Base-by-base conservation (phyloP, 306 rosid species). In the Glycyrrhiza uralensis region DNA sequence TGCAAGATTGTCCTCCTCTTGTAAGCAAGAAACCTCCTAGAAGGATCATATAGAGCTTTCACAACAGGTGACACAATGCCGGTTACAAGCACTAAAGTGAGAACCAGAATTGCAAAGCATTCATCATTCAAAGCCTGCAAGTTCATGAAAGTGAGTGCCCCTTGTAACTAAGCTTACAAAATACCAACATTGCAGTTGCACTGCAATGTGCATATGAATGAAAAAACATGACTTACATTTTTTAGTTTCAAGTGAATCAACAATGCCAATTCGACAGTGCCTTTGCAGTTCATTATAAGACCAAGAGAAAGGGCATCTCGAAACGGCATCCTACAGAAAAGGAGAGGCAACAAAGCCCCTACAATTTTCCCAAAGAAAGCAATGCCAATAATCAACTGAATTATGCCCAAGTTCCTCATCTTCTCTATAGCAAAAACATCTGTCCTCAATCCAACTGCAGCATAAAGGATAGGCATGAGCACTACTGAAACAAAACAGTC, bases 221-320 rank as follows among this genome's bases (percentile, higher is more conserved):
- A 17, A 18, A 6, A 33, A 58, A 20, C 4, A 54, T 26, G 65
- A 68, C 83, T 83, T 81, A 87, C 96, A 65, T 79, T 35, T 0
- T 15, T 35, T 0, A 44, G 2, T 47, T 71, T 82, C 87, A 70
- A 62, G 64, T 15, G 13, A 17, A 46, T 8, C 83, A 84, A 73
- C 72, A 75, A 0, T 29, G 81, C 70, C 65, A 91, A 62, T 61
- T 92, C 96, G 57, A 85, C 71, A 2, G 81, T 73, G 64, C 97
- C 96, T 85, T 87, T 87, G 77, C 77, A 68, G 74, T 83, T 92
- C 94, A 87, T 71, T 45, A 89, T 63, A 50, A 86, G 69, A 46
- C 88, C 82, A 41, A 89, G 90, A 55, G 87, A 58, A 17, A 89
- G 56, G 10, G 92, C 88, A 61, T 92, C 90, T 29, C 88, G 70